Percentiles rank a stretch among this genome's conserved stretches.
Conservation (phyloP, 371 early-diverging fungal species). For the Fennellomyces sp. region DNA sequence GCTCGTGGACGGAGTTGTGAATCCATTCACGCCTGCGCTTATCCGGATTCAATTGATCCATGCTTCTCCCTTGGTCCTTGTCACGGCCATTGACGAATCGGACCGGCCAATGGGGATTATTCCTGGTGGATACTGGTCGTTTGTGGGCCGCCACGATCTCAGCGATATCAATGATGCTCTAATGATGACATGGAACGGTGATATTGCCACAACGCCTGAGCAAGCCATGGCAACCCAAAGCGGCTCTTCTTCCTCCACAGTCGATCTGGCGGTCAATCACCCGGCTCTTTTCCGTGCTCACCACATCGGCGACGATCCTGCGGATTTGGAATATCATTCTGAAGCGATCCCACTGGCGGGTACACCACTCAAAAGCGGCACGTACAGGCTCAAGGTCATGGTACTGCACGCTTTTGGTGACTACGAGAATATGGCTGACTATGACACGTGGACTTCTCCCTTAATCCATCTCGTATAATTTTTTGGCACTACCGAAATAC, state of each 20-base stretch:
- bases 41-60: conserved; percentile 29
- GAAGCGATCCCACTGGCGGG: conserved; percentile 2
- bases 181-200: conserved; percentile 35
- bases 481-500: too few species aligned
- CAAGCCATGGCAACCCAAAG: conserved; percentile 14
- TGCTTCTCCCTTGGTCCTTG: conserved; percentile 25
- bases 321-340: background rate
- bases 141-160: conserved; percentile 29
- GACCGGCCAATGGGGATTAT: conserved; percentile 24
- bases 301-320: background rate
- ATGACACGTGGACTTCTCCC: conserved; percentile 43
- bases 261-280: background rate
- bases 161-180: conserved; percentile 27
- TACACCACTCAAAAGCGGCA: conserved; percentile 18
- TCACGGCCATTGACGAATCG: conserved; percentile 27
- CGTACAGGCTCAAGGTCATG: conserved; percentile 34
- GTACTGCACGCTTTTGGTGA: conserved; percentile 42
- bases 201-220: conserved; percentile 28
- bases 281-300: background rate
- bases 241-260: background rate
- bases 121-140: conserved; percentile 37
- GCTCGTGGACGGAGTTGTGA: conserved; percentile 3
- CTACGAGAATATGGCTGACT: conserved; percentile 22
- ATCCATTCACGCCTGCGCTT: conserved; percentile 14
- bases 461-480: conserved; percentile 11